These are phyloP conservation scores for Epichloe baconii DNA, from an alignment of 2,329 filamentous ascomycete genomes.

Conservation along the genomic window DNA sequence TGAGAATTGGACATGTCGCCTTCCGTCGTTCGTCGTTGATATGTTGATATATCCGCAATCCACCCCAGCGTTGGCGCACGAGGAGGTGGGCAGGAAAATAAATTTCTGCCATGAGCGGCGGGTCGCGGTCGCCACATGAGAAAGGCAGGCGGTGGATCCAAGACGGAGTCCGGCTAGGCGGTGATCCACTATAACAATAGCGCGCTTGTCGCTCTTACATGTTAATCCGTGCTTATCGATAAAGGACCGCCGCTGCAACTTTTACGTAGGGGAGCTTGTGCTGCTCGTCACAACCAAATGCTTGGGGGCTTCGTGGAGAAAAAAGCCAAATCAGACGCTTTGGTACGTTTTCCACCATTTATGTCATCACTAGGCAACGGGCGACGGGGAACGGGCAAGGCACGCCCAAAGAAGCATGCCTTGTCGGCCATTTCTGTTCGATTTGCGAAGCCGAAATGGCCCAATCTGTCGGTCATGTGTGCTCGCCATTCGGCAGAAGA, in stretches of 20 bases:
- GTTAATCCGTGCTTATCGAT: slow-evolving; percentile 18
- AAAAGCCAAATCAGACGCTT: background rate
- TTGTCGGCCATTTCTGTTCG: slow-evolving; percentile 21
- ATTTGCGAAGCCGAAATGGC: slow-evolving; percentile 21
- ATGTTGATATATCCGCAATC: background rate
- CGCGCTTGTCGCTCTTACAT: background rate
- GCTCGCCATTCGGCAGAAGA: slow-evolving; percentile 16
- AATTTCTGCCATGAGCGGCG: slow-evolving; percentile 21
- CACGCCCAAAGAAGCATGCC: slow-evolving; percentile 17
- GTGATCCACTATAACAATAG: background rate
- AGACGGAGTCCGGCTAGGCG: background rate
- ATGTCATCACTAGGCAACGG: background rate
- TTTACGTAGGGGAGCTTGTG: background rate
- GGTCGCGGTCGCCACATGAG: background rate
- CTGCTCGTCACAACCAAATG: no score
- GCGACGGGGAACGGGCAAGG: background rate
- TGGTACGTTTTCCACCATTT: background rate
- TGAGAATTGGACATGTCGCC: slow-evolving; percentile 26
- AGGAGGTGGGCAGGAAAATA: slow-evolving; percentile 16
- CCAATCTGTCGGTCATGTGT: slow-evolving; percentile 27
- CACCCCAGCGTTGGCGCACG: background rate
- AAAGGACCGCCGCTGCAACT: slow-evolving; percentile 7
- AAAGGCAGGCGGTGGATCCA: slow-evolving; percentile 19
- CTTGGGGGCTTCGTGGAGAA: background rate
- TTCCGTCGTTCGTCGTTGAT: background rate